These are phyloP conservation scores for Marchantia paleacea DNA, from an alignment of 225 moss, liverwort and hornwort species.

Conservation along the genomic window DNA sequence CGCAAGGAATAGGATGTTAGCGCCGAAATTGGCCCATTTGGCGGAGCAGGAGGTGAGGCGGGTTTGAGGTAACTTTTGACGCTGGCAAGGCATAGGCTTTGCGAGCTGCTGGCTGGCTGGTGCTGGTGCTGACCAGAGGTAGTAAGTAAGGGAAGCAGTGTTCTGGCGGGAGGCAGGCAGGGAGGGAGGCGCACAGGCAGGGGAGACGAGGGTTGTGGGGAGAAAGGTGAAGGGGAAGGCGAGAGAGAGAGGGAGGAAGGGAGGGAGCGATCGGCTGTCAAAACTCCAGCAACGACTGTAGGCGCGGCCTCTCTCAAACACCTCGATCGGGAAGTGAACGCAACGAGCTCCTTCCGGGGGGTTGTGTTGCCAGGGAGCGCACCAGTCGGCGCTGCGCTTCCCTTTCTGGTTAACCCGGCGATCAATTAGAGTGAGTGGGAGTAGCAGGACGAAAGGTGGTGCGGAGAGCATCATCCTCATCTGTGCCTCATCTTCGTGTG, in stretches of 20 bases:
- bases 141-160: no score
- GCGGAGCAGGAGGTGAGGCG: not conserved
- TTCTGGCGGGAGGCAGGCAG: slow-evolving; percentile 6
- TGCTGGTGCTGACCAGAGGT: not conserved
- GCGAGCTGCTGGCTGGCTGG: not conserved
- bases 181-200: no score
- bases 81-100: not conserved
- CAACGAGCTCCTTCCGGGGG: not conserved
- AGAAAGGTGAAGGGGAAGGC: not conserved
- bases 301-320: not conserved
- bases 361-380: not conserved
- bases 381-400: slow-evolving; percentile 17
- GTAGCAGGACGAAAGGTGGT: not conserved
- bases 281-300: slow-evolving; percentile 1
- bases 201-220: not conserved
- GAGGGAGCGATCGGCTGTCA: slow-evolving; percentile 2
- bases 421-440: slow-evolving; percentile 5
- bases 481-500: not conserved
- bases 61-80: not conserved
- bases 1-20: slow-evolving; percentile 1
- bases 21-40: slow-evolving; percentile 1
- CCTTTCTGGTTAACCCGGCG: not conserved
- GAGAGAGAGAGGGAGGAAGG: not conserved
- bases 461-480: not conserved
- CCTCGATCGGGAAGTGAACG: not conserved